phyloP scores from a whole-genome alignment of 345 rosid genomes.

The Gynandropsis gynandra region DNA sequence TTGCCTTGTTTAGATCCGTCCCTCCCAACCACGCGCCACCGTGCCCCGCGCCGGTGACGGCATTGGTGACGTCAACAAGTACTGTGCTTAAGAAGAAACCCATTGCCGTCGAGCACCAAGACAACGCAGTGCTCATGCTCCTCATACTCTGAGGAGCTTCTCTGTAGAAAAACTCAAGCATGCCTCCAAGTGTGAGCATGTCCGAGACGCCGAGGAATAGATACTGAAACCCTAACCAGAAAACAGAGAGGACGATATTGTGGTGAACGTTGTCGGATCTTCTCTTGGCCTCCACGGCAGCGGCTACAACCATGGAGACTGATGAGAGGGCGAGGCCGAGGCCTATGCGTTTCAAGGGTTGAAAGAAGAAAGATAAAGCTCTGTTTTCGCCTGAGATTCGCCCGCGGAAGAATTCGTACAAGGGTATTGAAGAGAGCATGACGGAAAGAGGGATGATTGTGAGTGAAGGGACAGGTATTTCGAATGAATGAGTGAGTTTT shows the following conservation, averaged over 20 bases:
- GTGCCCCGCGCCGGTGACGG: conserved; percentile 21
- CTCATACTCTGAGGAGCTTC: conserved; percentile 47
- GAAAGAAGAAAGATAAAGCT: conserved; percentile 16
- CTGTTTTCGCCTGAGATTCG: conserved; percentile 2
- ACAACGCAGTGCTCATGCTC: conserved; percentile 43
- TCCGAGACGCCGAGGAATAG: conserved; percentile 45
- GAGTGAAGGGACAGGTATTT: conserved; percentile 48
- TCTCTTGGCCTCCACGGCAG: conserved; percentile 37
- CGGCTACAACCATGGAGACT: conserved; percentile 45
- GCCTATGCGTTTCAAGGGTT: conserved; percentile 43
- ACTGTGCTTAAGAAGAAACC: conserved; percentile 50
- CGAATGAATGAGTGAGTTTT: conserved; percentile 25
- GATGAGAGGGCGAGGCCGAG: conserved; percentile 41
- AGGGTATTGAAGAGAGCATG: conserved; percentile 40
- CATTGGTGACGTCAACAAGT: conserved; percentile 32
- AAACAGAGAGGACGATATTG: conserved; percentile 30
- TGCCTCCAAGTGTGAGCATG: conserved; percentile 52
- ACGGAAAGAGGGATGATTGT: conserved; percentile 33
- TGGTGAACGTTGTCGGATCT: conserved; percentile 24
- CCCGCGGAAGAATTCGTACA: conserved; percentile 27
- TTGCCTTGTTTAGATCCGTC: conserved; percentile 31
- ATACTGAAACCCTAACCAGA: conserved; percentile 50
- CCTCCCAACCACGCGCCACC: conserved; percentile 42
- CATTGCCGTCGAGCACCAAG: conserved; percentile 51
- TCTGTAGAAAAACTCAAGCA: conserved; percentile 60